Evolutionary conservation across 129 eudicot genomes (phyloP).

Genomic region (Sambucus nigra): DNA sequence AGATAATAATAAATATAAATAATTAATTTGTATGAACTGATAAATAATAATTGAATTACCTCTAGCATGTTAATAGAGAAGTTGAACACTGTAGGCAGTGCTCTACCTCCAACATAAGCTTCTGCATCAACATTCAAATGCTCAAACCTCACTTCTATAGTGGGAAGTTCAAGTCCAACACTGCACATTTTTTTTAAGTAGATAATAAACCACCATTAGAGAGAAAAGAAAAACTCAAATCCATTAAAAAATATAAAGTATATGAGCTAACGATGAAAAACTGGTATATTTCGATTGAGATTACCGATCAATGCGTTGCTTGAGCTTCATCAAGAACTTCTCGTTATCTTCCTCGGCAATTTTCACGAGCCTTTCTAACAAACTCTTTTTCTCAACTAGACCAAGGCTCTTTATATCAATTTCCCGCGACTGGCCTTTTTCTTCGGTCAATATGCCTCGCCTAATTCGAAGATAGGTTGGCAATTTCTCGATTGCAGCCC

Average conservation of each 20-base stretch:
- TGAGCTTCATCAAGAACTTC: slow-evolving; percentile 33
- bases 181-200: background rate
- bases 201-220: background rate
- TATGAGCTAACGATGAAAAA: background rate
- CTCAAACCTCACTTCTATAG: slow-evolving; percentile 25
- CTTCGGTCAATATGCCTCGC: background rate
- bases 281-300: background rate
- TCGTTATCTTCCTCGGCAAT: slow-evolving; percentile 36
- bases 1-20: background rate
- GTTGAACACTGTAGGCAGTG: slow-evolving; percentile 25
- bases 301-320: slow-evolving; percentile 31
- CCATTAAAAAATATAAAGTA: background rate
- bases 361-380: slow-evolving; percentile 27
- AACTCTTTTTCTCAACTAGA: slow-evolving; percentile 13
- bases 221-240: too few species aligned
- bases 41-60: background rate
- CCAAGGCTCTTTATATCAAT: slow-evolving; percentile 16
- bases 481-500: background rate
- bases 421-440: background rate
- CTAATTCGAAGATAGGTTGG: background rate
- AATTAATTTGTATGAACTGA: background rate
- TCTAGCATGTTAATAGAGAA: slow-evolving; percentile 7
- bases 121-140: slow-evolving; percentile 23
- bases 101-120: slow-evolving; percentile 19
- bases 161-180: slow-evolving; percentile 26